These are phyloP conservation scores for Backusella parvicylindrica DNA, from an alignment of 192 early-diverging fungal genomes.

Conservation along the genomic window DNA sequence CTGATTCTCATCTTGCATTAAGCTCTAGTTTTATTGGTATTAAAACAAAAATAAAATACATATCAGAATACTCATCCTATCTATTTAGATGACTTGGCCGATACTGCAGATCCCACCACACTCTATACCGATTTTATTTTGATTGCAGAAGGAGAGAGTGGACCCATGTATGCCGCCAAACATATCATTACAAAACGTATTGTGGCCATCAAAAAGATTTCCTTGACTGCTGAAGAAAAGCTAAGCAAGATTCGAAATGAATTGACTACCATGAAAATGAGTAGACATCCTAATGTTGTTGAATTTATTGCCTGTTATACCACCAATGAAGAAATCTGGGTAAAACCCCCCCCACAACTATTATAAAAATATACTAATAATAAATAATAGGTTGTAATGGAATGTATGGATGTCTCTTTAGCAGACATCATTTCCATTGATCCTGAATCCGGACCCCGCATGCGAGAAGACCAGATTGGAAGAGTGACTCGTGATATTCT, in stretches of 20 bases:
- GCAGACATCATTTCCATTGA: constrained; percentile 97
- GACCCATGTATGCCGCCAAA: constrained; percentile 82
- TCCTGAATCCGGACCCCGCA: constrained; percentile 36
- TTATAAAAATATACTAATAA: background rate
- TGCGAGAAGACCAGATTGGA: constrained; percentile 93
- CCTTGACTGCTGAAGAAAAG: constrained; percentile 80
- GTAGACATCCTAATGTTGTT: constrained; percentile 88
- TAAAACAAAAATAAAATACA: no score
- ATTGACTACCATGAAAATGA: constrained; percentile 84
- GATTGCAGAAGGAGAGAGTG: constrained; percentile 95
- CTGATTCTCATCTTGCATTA: constrained; percentile 10
- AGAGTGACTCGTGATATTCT: constrained; percentile 81
- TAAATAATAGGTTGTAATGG: constrained; percentile 74
- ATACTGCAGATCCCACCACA: constrained; percentile 71
- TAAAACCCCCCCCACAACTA: background rate
- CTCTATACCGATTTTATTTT: constrained; percentile 84
- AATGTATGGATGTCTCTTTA: constrained; percentile 96
- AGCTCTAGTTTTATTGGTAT: constrained; percentile 21
- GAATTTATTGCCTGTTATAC: constrained; percentile 89
- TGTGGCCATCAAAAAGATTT: constrained; percentile 91
- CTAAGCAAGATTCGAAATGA: constrained; percentile 91
- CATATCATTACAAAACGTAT: constrained; percentile 41
- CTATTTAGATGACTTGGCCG: constrained; percentile 64
- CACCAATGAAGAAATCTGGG: constrained; percentile 86
- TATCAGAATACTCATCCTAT: no score